phyloP scores from a whole-genome alignment of 2,329 filamentous ascomycete species.

The Colletotrichum acutatum region DNA sequence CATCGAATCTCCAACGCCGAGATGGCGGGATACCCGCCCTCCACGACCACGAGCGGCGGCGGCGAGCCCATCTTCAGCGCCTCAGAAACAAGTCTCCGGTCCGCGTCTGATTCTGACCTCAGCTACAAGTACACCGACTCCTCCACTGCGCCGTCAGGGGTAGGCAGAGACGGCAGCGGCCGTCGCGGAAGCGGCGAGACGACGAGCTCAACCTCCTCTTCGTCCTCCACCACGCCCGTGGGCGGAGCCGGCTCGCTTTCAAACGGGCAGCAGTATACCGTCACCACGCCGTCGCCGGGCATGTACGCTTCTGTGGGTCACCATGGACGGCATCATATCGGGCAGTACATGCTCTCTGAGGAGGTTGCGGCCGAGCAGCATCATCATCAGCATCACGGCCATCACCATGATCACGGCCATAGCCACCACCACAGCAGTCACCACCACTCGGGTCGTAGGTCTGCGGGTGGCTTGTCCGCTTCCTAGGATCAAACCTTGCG shows the following conservation, averaged over 20 bases:
- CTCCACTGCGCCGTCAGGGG: background rate
- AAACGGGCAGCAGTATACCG: constrained; percentile 33
- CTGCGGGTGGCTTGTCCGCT: background rate
- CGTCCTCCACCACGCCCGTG: background rate
- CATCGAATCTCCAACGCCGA: constrained; percentile 20
- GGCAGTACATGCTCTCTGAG: background rate
- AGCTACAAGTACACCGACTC: constrained; percentile 36
- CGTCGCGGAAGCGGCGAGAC: constrained; percentile 29
- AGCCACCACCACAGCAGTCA: background rate
- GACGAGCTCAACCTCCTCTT: background rate
- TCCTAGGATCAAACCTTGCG: background rate
- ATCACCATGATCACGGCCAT: too few species aligned
- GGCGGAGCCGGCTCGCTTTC: background rate
- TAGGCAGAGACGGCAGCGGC: background rate
- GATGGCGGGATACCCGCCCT: constrained; percentile 25
- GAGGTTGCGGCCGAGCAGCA: background rate
- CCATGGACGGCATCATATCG: constrained; percentile 7
- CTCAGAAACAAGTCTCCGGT: constrained; percentile 31
- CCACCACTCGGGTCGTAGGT: background rate
- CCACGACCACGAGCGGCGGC: constrained; percentile 17
- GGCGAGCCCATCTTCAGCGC: constrained; percentile 34
- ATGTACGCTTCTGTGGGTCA: constrained; percentile 20
- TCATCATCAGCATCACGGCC: constrained; percentile 9
- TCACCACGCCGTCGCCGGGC: constrained; percentile 14
- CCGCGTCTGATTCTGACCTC: constrained; percentile 29